phyloP scores from a whole-genome alignment of 306 rosid genomes.

The Sicyos baderoa region DNA sequence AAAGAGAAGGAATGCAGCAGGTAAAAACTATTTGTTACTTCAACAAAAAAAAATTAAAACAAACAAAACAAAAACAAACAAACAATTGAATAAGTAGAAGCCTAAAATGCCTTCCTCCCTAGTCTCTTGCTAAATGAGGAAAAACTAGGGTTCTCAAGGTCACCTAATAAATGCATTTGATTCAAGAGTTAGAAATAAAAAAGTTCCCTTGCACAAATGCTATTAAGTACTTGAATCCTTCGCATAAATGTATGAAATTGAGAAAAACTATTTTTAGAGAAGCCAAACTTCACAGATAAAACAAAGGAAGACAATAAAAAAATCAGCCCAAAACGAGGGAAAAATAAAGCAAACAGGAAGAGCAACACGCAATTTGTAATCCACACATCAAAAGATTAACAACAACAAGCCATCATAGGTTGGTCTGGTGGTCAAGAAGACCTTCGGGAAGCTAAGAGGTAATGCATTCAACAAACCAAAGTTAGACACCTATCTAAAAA shows the following conservation, averaged over 20 bases:
- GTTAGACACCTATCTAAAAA: too few relatives aligned
- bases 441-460: too few relatives aligned
- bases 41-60: too few relatives aligned
- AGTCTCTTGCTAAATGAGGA: neutral
- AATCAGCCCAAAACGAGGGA: neutral
- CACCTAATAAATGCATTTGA: neutral
- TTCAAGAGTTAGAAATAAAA: neutral
- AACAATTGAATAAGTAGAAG: neutral
- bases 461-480: too few relatives aligned
- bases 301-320: too few relatives aligned
- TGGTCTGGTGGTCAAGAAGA: too few relatives aligned
- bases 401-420: neutral
- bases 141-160: neutral
- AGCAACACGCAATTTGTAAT: neutral
- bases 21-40: neutral
- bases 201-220: neutral
- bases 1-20: neutral
- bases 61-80: too few relatives aligned
- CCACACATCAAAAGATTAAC: slow-evolving; percentile 3
- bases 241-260: neutral
- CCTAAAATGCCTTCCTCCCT: neutral
- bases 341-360: neutral
- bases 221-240: neutral
- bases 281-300: neutral
- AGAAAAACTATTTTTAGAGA: neutral